phyloP scores from a whole-genome alignment of 495 filamentous ascomycete genomes.

The Chaetomium tenue region DNA sequence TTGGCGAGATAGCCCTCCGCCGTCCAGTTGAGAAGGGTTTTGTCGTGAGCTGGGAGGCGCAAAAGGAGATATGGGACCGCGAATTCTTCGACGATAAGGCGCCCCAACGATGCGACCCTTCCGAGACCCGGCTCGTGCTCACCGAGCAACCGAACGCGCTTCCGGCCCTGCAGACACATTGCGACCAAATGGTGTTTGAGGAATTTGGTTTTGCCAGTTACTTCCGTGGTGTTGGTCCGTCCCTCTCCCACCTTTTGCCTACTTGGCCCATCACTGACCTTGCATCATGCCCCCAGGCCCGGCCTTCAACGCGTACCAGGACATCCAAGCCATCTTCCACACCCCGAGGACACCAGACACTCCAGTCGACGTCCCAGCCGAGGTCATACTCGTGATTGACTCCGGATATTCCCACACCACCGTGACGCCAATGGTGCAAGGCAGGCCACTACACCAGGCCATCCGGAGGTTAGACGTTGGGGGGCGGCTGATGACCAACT shows the following conservation, averaged over 20 bases:
- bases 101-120: conserved; percentile 66
- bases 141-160: conserved; percentile 90
- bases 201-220: conserved; percentile 94
- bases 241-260: conserved; percentile 37
- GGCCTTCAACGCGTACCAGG: conserved; percentile 80
- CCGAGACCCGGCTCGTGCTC: conserved; percentile 76
- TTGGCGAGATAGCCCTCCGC: conserved; percentile 83
- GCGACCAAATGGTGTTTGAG: conserved; percentile 96
- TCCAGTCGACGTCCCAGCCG: conserved; percentile 56
- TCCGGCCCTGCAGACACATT: conserved; percentile 75
- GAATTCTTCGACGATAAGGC: conserved; percentile 79
- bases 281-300: conserved; percentile 38
- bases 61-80: conserved; percentile 94
- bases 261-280: conserved; percentile 13
- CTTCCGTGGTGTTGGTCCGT: conserved; percentile 68
- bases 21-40: conserved; percentile 94
- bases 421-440: conserved; percentile 80
- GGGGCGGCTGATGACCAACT: conserved; percentile 92
- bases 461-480: conserved; percentile 88
- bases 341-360: conserved; percentile 45
- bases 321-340: conserved; percentile 63
- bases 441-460: conserved; percentile 73
- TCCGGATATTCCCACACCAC: conserved; percentile 92
- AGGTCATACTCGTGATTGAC: conserved; percentile 85
- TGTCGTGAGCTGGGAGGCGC: conserved; percentile 92